phyloP scores from a whole-genome alignment of 2,329 filamentous ascomycete species.

The Ceratocystis ficicola region DNA sequence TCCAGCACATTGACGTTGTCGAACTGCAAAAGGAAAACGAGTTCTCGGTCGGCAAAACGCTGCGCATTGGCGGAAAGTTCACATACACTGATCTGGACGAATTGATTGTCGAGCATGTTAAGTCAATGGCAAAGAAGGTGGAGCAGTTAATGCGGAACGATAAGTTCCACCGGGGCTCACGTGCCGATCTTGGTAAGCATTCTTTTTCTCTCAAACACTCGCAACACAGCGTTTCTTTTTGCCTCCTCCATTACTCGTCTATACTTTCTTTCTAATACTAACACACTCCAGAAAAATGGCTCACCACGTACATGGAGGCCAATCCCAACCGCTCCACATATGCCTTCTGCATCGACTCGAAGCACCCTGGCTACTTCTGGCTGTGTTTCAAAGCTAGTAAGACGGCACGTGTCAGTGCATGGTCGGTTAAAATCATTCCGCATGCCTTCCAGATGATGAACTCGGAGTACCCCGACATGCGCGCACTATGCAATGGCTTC shows the following conservation, averaged over 20 bases:
- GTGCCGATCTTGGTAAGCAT: conserved; percentile 67
- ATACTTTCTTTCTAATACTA: conserved; percentile 21
- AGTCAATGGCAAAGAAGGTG: conserved; percentile 95
- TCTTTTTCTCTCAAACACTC: too few relatives aligned
- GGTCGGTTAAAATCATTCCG: conserved; percentile 82
- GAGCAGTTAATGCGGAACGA: conserved; percentile 92
- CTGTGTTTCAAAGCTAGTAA: conserved; percentile 91
- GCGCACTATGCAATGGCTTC: conserved; percentile 91
- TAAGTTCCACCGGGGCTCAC: conserved; percentile 76
- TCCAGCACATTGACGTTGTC: conserved; percentile 92
- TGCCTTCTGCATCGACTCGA: conserved; percentile 86
- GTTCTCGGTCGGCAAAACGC: conserved; percentile 76
- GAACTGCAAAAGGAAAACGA: conserved; percentile 96
- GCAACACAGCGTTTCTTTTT: too few relatives aligned
- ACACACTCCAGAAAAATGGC: conserved; percentile 64
- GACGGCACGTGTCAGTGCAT: conserved; percentile 58
- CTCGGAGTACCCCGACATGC: conserved; percentile 86
- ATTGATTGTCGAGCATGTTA: conserved; percentile 90
- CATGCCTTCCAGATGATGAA: conserved; percentile 86
- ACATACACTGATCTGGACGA: conserved; percentile 95
- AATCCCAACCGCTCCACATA: conserved; percentile 91
- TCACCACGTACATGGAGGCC: conserved; percentile 88
- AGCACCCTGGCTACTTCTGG: conserved; percentile 87
- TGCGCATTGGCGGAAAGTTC: conserved; percentile 78
- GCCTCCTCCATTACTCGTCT: neutral